Evolutionary conservation across 257 asterid species (phyloP), one percentile per base, ranked within the genome.

Genomic region (Linderniella brevidens): DNA sequence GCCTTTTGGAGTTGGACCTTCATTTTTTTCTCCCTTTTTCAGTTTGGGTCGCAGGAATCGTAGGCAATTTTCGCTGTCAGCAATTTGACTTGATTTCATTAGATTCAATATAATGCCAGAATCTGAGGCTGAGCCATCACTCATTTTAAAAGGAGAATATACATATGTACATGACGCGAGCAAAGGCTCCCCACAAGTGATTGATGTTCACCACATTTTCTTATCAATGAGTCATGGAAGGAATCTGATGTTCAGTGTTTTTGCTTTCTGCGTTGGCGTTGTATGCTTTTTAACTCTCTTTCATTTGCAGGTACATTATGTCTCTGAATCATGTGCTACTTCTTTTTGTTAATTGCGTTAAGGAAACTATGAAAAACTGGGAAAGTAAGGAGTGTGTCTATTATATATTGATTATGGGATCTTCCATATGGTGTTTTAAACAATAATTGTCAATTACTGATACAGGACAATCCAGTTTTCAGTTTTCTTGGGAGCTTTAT

Each of bases 141-240:
- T 53, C 29, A 49, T 73, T 52, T 52, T 50, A 14, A 58, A 58
- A 44, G 90, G 73, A 37, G 65, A 69, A 60, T 77, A 66, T 60
- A 65, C 50, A 47, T 85, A 90, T 49, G 37, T 70, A 48, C 80
- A 70, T 19, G 82, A 78, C 52, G 60, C 46, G 39, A 68, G 62
- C 36, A 71, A 64, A 45, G 73, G 73, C 50, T 60, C 72, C 0
- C 70, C 74, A 14, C 76, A 74, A 57, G 75, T 79, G 69, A 72
- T 83, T 12, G 87, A 77, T 40, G 67, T 74, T 44, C 92, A 90
- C 72, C 92, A 68, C 67, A 64, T 87, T 59, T 39, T 64, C 19
- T 52, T 76, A 48, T 55, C 49, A 46, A 65, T 65, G 56, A 70
- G 63, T 42, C 42, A 50, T 48, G 56, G 43, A 10, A 59, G 64